Evolutionary conservation across 106 monocot species (phyloP).

Genomic region (Dactylorhiza incarnata): DNA sequence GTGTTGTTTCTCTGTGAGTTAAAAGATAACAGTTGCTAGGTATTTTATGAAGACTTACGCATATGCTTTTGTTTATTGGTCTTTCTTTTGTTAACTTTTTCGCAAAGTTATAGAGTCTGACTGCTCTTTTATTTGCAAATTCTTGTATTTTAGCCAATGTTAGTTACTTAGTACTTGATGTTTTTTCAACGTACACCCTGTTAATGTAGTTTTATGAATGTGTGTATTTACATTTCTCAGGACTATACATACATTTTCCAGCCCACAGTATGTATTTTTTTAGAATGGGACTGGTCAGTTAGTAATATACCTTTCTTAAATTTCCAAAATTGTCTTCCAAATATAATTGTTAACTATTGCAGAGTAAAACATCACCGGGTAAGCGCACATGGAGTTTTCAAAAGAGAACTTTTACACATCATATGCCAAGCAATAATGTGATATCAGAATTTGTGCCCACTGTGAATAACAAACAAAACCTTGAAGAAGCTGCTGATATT

Average conservation of each 20-base stretch:
- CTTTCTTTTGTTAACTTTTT: no score
- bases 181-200: no score
- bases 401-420: constrained; percentile 60
- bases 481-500: constrained; percentile 21
- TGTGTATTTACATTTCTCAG: not conserved
- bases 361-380: constrained; percentile 56
- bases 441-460: constrained; percentile 40
- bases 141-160: no score
- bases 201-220: not conserved
- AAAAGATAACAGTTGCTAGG: no score
- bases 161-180: no score
- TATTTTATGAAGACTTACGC: no score
- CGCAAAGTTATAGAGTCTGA: no score
- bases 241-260: not conserved
- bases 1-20: no score
- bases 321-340: not conserved
- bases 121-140: no score
- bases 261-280: not conserved
- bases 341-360: constrained; percentile 10
- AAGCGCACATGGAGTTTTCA: constrained; percentile 89
- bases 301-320: no score
- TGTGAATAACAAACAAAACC: constrained; percentile 32
- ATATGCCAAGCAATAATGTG: constrained; percentile 51
- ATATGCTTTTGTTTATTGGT: no score
- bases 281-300: not conserved